Conservation (phyloP, 345 rosid genomes). For the Sapria himalayana region DNA sequence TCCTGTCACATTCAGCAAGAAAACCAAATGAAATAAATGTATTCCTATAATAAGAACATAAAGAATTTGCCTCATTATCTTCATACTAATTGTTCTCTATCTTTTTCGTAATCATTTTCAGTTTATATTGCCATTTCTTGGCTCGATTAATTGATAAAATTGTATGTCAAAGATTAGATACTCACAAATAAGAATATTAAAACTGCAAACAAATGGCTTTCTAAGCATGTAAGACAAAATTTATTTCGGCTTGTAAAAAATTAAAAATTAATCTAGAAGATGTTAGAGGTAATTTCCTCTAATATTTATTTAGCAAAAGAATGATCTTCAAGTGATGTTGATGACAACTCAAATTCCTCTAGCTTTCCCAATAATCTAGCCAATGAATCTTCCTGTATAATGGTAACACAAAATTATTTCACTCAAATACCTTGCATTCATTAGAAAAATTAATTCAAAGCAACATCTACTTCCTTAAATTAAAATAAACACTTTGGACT, state of each 20-base stretch:
- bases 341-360: conserved; percentile 28
- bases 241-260: background rate
- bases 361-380: conserved; percentile 29
- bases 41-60: conserved; percentile 10
- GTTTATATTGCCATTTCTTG: conserved; percentile 17
- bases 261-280: conserved; percentile 31
- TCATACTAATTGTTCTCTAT: conserved; percentile 43
- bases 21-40: conserved; percentile 3
- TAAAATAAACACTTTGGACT: too few species aligned
- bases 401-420: conserved; percentile 32
- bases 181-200: background rate
- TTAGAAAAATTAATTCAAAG: too few species aligned
- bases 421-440: too few species aligned
- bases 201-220: too few species aligned
- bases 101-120: conserved; percentile 80
- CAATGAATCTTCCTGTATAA: conserved; percentile 47
- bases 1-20: too few species aligned
- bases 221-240: background rate
- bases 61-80: conserved; percentile 42
- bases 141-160: conserved; percentile 50
- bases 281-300: conserved; percentile 31
- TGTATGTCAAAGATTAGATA: conserved; percentile 8
- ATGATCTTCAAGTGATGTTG: conserved; percentile 28
- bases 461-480: too few species aligned
- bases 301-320: conserved; percentile 38